phyloP scores from a whole-genome alignment of 2,329 filamentous ascomycete genomes.

The Cyphellophora europaea region DNA sequence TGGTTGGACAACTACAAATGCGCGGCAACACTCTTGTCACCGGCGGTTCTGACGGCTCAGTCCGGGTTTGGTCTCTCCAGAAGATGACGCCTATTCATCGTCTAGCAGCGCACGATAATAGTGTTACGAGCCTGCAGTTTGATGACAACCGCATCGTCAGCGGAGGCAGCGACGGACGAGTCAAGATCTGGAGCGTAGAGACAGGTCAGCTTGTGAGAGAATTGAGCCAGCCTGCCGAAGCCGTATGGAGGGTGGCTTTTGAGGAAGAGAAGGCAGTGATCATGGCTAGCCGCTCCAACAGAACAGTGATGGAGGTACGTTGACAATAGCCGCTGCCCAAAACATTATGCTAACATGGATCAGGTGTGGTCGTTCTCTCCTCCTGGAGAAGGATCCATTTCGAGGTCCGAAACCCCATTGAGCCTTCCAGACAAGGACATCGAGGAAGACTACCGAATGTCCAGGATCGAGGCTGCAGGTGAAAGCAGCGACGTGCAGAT shows the following conservation, averaged over 20 bases:
- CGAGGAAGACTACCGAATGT: neutral
- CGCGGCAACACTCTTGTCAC: slow-evolving; percentile 90
- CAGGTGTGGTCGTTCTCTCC: slow-evolving; percentile 95
- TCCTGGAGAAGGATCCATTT: slow-evolving; percentile 33
- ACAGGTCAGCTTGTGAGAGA: slow-evolving; percentile 85
- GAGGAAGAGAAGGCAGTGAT: slow-evolving; percentile 98
- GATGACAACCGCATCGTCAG: slow-evolving; percentile 93
- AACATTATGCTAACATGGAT: slow-evolving; percentile 3
- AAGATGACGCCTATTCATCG: slow-evolving; percentile 88
- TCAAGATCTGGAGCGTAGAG: slow-evolving; percentile 97
- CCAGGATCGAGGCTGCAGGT: neutral
- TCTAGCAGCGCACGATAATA: slow-evolving; percentile 93
- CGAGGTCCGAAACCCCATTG: neutral
- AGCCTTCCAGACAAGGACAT: neutral
- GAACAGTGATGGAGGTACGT: slow-evolving; percentile 94
- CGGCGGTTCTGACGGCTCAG: slow-evolving; percentile 89
- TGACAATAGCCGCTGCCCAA: neutral
- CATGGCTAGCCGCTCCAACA: slow-evolving; percentile 72
- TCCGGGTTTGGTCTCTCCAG: slow-evolving; percentile 89
- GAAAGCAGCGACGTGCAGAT: neutral
- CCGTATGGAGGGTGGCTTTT: slow-evolving; percentile 95
- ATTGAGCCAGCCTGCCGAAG: slow-evolving; percentile 81
- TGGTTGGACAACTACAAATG: slow-evolving; percentile 95
- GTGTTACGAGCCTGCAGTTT: slow-evolving; percentile 94
- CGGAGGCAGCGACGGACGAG: slow-evolving; percentile 90